phyloP scores from a whole-genome alignment of 2,329 filamentous ascomycete genomes.

The Daldinia sp. region DNA sequence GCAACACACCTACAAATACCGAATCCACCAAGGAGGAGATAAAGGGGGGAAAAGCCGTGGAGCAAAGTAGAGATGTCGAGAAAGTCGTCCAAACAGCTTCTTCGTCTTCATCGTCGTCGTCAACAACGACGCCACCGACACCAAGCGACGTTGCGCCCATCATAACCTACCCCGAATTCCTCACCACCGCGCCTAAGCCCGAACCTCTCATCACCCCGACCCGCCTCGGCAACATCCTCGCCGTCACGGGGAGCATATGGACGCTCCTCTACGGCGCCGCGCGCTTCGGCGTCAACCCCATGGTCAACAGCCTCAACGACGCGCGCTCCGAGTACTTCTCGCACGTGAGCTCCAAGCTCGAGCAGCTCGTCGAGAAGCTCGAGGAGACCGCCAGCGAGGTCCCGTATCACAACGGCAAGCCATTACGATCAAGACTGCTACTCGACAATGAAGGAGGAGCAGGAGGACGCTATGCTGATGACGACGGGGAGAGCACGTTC shows the following conservation, averaged over 20 bases:
- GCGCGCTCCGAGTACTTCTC: conserved; percentile 66
- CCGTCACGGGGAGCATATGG: conserved; percentile 68
- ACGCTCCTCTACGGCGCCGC: conserved; percentile 77
- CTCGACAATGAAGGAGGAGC: no score
- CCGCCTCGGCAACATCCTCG: conserved; percentile 70
- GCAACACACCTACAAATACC: conserved; percentile 10
- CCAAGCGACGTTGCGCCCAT: conserved; percentile 66
- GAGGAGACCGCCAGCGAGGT: conserved; percentile 71
- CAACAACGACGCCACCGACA: no score
- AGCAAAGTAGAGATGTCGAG: conserved; percentile 14
- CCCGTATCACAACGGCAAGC: conserved; percentile 57
- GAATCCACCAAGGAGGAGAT: conserved; percentile 4
- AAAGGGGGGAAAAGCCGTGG: not conserved
- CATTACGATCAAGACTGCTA: conserved; percentile 32
- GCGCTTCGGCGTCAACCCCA: conserved; percentile 75
- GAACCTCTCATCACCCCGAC: conserved; percentile 72
- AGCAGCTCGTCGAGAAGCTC: conserved; percentile 62
- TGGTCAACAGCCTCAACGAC: conserved; percentile 65
- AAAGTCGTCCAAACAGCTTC: conserved; percentile 27
- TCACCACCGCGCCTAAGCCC: conserved; percentile 66
- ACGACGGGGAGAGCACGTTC: conserved; percentile 60
- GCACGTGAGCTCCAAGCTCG: conserved; percentile 61
- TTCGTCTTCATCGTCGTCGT: conserved; percentile 39
- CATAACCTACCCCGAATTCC: conserved; percentile 78
- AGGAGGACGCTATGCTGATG: conserved; percentile 39